phyloP scores from a whole-genome alignment of 495 filamentous ascomycete species.

The Penicillium alfredii region DNA sequence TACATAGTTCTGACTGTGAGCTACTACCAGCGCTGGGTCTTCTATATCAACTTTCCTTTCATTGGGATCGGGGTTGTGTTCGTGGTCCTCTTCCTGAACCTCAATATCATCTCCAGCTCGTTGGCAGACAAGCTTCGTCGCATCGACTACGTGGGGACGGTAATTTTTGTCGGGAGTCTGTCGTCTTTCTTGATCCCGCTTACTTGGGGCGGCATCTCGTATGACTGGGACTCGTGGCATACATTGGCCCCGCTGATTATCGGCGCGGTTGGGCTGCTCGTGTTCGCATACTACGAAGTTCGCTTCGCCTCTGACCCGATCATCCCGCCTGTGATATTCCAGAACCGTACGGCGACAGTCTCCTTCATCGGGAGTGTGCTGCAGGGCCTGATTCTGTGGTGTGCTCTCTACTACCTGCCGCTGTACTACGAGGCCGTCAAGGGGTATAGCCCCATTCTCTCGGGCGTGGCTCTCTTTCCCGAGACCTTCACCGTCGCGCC shows the following conservation, averaged over 20 bases:
- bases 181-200: constrained; percentile 46
- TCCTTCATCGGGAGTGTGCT: constrained; percentile 39
- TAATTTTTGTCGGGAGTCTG: constrained; percentile 48
- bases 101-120: constrained; percentile 35
- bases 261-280: constrained; percentile 42
- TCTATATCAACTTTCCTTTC: constrained; percentile 54
- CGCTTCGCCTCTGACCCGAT: constrained; percentile 41
- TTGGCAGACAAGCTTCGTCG: constrained; percentile 38
- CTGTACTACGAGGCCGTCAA: constrained; percentile 50
- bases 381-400: constrained; percentile 48
- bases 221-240: constrained; percentile 42
- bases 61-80: constrained; percentile 41
- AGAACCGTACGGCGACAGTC: constrained; percentile 40
- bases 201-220: constrained; percentile 48
- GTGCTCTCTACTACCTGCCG: constrained; percentile 43
- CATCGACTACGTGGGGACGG: constrained; percentile 56
- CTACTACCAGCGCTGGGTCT: constrained; percentile 38
- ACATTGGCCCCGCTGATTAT: constrained; percentile 55
- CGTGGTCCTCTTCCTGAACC: constrained; percentile 44
- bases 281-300: constrained; percentile 45
- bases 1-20: too few species aligned
- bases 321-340: constrained; percentile 44
- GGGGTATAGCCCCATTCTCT: constrained; percentile 39
- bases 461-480: constrained; percentile 43
- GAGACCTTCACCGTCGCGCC: constrained; percentile 48